phyloP scores from a whole-genome alignment of 108 stramenopile species.

The Pelagomonas calceolata region DNA sequence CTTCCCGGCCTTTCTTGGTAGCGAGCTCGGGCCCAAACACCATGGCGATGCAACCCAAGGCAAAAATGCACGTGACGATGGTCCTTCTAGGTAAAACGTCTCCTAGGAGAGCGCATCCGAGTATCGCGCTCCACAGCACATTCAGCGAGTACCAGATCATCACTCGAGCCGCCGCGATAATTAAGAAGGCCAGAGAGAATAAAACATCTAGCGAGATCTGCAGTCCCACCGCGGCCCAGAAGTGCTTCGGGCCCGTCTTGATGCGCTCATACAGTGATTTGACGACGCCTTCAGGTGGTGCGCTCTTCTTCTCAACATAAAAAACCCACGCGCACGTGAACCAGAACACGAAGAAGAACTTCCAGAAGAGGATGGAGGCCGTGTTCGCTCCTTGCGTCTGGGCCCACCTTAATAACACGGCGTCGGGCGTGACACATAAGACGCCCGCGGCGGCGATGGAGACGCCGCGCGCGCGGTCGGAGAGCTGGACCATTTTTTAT shows the following conservation, averaged over 20 bases:
- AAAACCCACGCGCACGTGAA: neutral
- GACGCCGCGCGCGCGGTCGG: neutral
- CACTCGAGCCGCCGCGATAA: conserved; percentile 12
- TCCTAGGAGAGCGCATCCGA: conserved; percentile 5
- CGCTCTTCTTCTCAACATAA: neutral
- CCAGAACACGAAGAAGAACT: conserved; percentile 2
- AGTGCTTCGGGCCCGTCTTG: neutral
- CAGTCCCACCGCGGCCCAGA: neutral
- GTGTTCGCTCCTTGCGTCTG: neutral
- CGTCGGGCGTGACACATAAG: conserved; percentile 14
- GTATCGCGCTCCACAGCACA: conserved; percentile 9
- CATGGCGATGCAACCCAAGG: conserved; percentile 7
- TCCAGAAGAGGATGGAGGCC: conserved; percentile 20
- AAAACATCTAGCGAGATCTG: conserved; percentile 5
- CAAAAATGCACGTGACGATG: neutral
- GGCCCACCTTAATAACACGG: conserved; percentile 6
- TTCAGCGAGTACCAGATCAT: conserved; percentile 11
- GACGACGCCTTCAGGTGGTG: neutral
- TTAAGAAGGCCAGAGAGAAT: conserved; percentile 10
- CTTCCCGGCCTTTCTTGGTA: neutral
- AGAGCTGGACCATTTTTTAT: too few relatives aligned
- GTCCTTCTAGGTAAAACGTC: conserved; percentile 11
- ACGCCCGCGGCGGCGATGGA: conserved; percentile 7
- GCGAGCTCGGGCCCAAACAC: conserved; percentile 14
- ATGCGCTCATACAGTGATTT: neutral